Evolutionary conservation across 305 asterid genomes (phyloP).

Genomic region (Andrographis paniculata): DNA sequence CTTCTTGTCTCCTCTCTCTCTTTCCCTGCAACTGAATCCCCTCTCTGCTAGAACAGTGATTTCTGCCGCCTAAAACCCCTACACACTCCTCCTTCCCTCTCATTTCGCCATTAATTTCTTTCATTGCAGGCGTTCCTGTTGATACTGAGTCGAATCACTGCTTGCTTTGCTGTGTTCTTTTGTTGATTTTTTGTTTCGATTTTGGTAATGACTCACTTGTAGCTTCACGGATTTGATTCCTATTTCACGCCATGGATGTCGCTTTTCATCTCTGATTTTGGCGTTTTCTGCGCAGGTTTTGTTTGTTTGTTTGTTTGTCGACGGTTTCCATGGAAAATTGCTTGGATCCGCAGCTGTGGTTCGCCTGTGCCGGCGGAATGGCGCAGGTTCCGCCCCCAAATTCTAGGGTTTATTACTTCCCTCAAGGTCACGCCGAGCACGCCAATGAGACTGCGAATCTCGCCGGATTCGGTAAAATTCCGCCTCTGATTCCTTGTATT

Average conservation of each 20-base stretch:
- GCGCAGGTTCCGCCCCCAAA: conserved; percentile 57
- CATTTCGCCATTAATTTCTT: conserved; percentile 19
- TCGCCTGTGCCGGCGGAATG: conserved; percentile 91
- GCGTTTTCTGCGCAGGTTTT: too few relatives aligned
- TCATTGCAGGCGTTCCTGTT: too few relatives aligned
- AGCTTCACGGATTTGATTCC: too few relatives aligned
- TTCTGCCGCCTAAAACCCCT: conserved; percentile 27
- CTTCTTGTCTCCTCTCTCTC: conserved; percentile 35
- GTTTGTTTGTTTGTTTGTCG: conserved; percentile 54
- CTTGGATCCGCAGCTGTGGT: conserved; percentile 80
- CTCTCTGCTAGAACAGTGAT: conserved; percentile 22
- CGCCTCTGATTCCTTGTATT: conserved; percentile 46
- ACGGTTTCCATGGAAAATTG: conserved; percentile 37
- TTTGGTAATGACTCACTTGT: too few relatives aligned
- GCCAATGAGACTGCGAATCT: conserved; percentile 42
- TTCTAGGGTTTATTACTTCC: conserved; percentile 62
- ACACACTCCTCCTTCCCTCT: conserved; percentile 28
- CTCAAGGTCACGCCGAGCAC: conserved; percentile 86
- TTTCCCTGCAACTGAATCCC: conserved; percentile 28
- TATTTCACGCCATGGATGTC: too few relatives aligned
- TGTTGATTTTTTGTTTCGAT: too few relatives aligned
- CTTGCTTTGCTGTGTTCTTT: too few relatives aligned
- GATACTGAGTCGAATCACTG: too few relatives aligned
- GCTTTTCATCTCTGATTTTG: too few relatives aligned
- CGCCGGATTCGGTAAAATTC: conserved; percentile 35